phyloP scores from a whole-genome alignment of 768 basidiomycete species.

The Coprinopsis cinerea region DNA sequence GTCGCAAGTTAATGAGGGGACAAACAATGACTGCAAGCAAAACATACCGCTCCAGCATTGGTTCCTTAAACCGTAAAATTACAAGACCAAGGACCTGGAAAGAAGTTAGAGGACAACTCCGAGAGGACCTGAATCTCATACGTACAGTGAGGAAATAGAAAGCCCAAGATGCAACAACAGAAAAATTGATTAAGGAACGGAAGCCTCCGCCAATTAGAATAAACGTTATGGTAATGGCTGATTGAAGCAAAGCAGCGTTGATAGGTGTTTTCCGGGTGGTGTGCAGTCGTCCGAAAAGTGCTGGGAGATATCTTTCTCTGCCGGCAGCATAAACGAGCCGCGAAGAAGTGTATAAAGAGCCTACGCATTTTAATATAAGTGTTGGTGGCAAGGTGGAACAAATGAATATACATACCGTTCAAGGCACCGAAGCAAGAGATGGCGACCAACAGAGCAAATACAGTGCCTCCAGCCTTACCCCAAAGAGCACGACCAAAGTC shows the following conservation, averaged over 20 bases:
- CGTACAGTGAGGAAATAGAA: slow-evolving; percentile 82
- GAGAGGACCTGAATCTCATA: slow-evolving; percentile 8
- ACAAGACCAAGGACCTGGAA: slow-evolving; percentile 79
- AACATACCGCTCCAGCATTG: slow-evolving; percentile 70
- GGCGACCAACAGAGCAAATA: slow-evolving; percentile 89
- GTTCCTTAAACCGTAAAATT: slow-evolving; percentile 86
- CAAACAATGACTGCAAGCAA: not conserved
- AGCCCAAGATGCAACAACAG: slow-evolving; percentile 80
- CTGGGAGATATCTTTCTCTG: slow-evolving; percentile 81
- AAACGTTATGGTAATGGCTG: slow-evolving; percentile 67
- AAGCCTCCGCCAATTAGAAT: slow-evolving; percentile 88
- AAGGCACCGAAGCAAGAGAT: slow-evolving; percentile 94
- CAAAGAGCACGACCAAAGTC: slow-evolving; percentile 89
- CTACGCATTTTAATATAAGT: slow-evolving; percentile 27
- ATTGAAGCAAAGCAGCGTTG: slow-evolving; percentile 82
- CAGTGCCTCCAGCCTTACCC: slow-evolving; percentile 77
- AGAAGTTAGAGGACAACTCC: not conserved
- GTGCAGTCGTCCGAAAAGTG: slow-evolving; percentile 76
- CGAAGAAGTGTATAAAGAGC: slow-evolving; percentile 69
- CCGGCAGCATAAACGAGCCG: slow-evolving; percentile 87
- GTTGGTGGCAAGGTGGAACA: not conserved
- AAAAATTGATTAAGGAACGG: slow-evolving; percentile 82
- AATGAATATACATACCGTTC: slow-evolving; percentile 49
- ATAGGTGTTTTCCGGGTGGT: slow-evolving; percentile 74
- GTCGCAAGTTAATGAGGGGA: slow-evolving; percentile 1